Conservation (phyloP, 2,329 filamentous ascomycete species). For the Xylariales sp. region DNA sequence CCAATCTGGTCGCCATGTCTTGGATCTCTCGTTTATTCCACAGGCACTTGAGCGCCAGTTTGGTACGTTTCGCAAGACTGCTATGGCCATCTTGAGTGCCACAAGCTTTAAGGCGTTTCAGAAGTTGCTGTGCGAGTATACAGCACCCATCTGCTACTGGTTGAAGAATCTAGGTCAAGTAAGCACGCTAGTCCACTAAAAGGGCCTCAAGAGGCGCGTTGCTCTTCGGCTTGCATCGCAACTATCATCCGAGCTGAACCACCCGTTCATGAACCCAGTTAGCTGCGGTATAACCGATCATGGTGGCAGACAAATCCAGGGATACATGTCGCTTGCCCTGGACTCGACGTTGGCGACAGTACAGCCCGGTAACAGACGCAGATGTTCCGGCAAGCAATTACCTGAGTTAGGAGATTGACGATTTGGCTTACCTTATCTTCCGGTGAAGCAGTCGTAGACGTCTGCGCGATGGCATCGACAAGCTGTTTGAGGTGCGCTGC, state of each 20-base stretch:
- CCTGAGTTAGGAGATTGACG: too few species aligned
- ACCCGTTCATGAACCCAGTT: too few species aligned
- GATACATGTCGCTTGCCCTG: too few species aligned
- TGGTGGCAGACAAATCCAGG: too few species aligned
- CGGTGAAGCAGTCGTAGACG: background rate
- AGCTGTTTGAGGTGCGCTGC: slow-evolving; percentile 12
- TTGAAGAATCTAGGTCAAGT: slow-evolving; percentile 12
- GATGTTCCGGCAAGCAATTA: too few species aligned
- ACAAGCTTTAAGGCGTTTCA: slow-evolving; percentile 12
- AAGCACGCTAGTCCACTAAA: slow-evolving; percentile 12
- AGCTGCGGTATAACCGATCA: too few species aligned
- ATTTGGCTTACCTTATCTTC: too few species aligned
- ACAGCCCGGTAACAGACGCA: too few species aligned
- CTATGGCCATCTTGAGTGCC: slow-evolving; percentile 9
- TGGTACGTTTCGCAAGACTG: slow-evolving; percentile 10
- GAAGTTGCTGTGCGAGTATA: slow-evolving; percentile 13
- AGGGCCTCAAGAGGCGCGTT: too few species aligned
- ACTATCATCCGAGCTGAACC: too few species aligned
- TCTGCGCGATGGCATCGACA: slow-evolving; percentile 2
- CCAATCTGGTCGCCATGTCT: slow-evolving; percentile 12
- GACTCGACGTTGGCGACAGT: too few species aligned
- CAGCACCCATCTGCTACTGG: slow-evolving; percentile 13
- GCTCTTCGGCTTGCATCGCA: too few species aligned
- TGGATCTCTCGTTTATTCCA: slow-evolving; percentile 17
- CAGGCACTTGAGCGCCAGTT: slow-evolving; percentile 8